Evolutionary conservation across 768 basidiomycete genomes (phyloP).

Genomic region (Tricholoma hemisulphureum): DNA sequence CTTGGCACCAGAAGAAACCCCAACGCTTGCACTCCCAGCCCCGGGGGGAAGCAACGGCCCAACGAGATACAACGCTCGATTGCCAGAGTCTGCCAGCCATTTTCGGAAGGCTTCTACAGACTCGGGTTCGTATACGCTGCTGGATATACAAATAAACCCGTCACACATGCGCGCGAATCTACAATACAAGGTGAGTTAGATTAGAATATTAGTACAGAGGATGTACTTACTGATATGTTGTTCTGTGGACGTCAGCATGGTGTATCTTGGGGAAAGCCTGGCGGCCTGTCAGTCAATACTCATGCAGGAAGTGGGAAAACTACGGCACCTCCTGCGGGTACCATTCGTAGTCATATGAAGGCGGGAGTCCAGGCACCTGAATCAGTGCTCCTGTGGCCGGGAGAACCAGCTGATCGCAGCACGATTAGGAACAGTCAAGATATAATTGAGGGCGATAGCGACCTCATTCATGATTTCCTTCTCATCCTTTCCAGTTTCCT

Average conservation of each 20-base stretch:
- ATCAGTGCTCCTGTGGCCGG: constrained; percentile 17
- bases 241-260: background rate
- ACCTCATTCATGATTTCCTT: constrained; percentile 19
- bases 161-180: constrained; percentile 9
- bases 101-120: constrained; percentile 11
- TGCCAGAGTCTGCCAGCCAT: constrained; percentile 12
- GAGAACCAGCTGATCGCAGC: constrained; percentile 17
- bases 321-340: too few relatives aligned
- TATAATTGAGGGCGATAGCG: background rate
- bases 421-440: background rate
- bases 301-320: too few relatives aligned
- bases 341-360: constrained; percentile 23
- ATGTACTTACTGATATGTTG: constrained; percentile 4
- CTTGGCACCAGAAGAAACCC: background rate
- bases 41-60: constrained; percentile 17
- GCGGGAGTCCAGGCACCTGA: constrained; percentile 19
- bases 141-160: constrained; percentile 14
- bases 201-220: too few relatives aligned
- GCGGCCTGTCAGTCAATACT: constrained; percentile 8
- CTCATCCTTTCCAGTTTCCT: constrained; percentile 2
- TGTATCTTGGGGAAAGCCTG: background rate
- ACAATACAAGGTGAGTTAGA: background rate
- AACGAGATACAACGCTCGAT: constrained; percentile 12
- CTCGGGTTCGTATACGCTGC: constrained; percentile 17
- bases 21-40: background rate